These are phyloP conservation scores for Aspergillus vadensis DNA, from an alignment of 2,329 filamentous ascomycete genomes.

Conservation along the genomic window DNA sequence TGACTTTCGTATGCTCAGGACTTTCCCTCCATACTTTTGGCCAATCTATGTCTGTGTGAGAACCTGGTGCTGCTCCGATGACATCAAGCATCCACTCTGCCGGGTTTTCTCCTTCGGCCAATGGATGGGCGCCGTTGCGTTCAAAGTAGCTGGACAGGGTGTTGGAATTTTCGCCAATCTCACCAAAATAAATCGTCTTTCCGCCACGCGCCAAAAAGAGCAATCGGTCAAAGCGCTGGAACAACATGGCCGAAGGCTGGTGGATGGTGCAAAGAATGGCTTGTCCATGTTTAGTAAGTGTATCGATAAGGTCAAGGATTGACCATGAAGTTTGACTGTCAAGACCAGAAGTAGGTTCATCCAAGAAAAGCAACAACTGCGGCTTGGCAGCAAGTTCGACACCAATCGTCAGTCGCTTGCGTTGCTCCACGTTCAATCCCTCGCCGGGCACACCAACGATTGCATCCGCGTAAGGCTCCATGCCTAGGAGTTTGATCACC, in stretches of 20 bases:
- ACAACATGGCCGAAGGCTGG: slow-evolving; percentile 88
- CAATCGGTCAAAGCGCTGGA: slow-evolving; percentile 75
- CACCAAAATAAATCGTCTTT: slow-evolving; percentile 68
- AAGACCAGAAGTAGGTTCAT: slow-evolving; percentile 91
- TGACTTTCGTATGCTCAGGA: slow-evolving; percentile 57
- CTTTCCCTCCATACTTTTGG: slow-evolving; percentile 62
- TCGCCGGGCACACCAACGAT: slow-evolving; percentile 87
- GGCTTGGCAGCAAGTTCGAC: slow-evolving; percentile 93
- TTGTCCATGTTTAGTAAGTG: slow-evolving; percentile 82
- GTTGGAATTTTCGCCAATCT: slow-evolving; percentile 61
- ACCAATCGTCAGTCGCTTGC: slow-evolving; percentile 82
- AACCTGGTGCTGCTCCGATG: slow-evolving; percentile 63
- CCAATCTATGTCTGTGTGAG: slow-evolving; percentile 64
- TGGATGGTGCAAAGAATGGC: slow-evolving; percentile 97
- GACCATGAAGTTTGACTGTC: slow-evolving; percentile 93
- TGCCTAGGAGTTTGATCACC: slow-evolving; percentile 87
- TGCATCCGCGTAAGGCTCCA: slow-evolving; percentile 86
- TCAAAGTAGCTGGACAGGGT: slow-evolving; percentile 66
- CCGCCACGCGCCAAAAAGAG: slow-evolving; percentile 66
- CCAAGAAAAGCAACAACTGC: slow-evolving; percentile 82
- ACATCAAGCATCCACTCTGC: slow-evolving; percentile 72
- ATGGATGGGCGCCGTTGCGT: slow-evolving; percentile 60
- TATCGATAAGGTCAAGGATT: slow-evolving; percentile 82
- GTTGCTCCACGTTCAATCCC: slow-evolving; percentile 66
- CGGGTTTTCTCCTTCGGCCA: slow-evolving; percentile 65